phyloP scores from a whole-genome alignment of 805 yeast genomes.

The Ogataea trehalophila region DNA sequence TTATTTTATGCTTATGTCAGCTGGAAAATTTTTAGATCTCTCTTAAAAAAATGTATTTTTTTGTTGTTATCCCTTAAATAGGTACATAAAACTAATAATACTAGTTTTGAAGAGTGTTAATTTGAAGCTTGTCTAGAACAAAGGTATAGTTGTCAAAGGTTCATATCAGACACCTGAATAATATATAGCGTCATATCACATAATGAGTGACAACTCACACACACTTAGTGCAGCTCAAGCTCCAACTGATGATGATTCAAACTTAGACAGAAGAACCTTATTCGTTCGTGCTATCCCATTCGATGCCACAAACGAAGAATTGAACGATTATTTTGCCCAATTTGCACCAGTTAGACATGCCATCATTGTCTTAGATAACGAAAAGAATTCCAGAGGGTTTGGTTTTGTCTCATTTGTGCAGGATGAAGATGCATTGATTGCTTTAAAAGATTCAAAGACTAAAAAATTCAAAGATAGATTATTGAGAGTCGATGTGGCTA shows the following conservation, averaged over 20 bases:
- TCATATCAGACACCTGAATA: too few relatives aligned
- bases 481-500: conserved; percentile 81
- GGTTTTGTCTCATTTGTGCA: conserved; percentile 89
- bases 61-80: too few relatives aligned
- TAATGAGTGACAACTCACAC: neutral
- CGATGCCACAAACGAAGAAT: conserved; percentile 74
- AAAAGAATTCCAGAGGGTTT: conserved; percentile 81
- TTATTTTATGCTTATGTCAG: too few relatives aligned
- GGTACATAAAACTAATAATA: too few relatives aligned
- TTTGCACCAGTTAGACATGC: conserved; percentile 96
- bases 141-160: too few relatives aligned
- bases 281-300: conserved; percentile 84
- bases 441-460: conserved; percentile 63
- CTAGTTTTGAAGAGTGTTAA: too few relatives aligned
- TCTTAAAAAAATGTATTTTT: too few relatives aligned
- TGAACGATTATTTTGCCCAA: conserved; percentile 82
- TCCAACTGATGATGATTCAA: conserved; percentile 16
- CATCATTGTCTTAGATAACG: conserved; percentile 75
- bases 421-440: conserved; percentile 79
- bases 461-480: conserved; percentile 59
- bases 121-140: too few relatives aligned
- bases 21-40: too few relatives aligned
- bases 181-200: too few relatives aligned
- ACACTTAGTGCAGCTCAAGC: neutral
- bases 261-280: conserved; percentile 56